Percentiles rank a stretch among this genome's conserved stretches.
phyloP scores from a whole-genome alignment of 2,329 filamentous ascomycete species.

The Trichoderma sp. region DNA sequence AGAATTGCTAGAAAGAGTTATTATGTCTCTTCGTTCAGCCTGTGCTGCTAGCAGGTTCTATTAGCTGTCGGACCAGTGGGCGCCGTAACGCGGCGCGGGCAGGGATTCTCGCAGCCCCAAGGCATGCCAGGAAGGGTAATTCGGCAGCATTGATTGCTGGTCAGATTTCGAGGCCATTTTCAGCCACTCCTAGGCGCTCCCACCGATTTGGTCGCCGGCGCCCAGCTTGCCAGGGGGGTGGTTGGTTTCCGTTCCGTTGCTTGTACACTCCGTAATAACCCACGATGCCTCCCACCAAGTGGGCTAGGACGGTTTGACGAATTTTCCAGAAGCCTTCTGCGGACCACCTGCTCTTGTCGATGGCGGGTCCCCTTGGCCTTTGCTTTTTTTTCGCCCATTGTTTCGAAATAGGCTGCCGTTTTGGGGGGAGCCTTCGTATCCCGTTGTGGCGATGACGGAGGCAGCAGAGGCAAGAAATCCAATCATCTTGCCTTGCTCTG shows the following conservation, averaged over 20 bases:
- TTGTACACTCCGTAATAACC: not conserved
- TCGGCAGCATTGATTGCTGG: not conserved
- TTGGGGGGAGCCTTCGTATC: not conserved
- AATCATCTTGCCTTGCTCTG: not conserved
- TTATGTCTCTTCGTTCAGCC: not conserved
- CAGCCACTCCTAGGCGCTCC: constrained; percentile 14
- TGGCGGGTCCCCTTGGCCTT: not conserved
- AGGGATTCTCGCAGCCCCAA: not conserved
- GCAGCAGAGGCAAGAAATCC: not conserved
- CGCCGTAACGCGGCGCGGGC: constrained; percentile 5
- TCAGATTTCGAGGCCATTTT: constrained; percentile 10
- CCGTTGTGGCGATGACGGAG: not conserved
- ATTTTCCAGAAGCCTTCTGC: constrained; percentile 14
- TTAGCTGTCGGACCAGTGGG: constrained; percentile 7
- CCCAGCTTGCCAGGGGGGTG: constrained; percentile 1
- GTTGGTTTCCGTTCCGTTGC: not conserved
- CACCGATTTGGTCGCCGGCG: constrained; percentile 18
- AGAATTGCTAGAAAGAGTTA: not conserved
- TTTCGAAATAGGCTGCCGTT: not conserved
- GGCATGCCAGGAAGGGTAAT: not conserved
- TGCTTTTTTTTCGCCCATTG: not conserved
- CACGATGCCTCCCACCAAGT: constrained; percentile 13
- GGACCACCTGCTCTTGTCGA: not conserved
- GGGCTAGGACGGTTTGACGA: constrained; percentile 10
- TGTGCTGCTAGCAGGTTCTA: not conserved